Conservation (phyloP, 148 eudicot species). For the Spergularia bocconei region DNA sequence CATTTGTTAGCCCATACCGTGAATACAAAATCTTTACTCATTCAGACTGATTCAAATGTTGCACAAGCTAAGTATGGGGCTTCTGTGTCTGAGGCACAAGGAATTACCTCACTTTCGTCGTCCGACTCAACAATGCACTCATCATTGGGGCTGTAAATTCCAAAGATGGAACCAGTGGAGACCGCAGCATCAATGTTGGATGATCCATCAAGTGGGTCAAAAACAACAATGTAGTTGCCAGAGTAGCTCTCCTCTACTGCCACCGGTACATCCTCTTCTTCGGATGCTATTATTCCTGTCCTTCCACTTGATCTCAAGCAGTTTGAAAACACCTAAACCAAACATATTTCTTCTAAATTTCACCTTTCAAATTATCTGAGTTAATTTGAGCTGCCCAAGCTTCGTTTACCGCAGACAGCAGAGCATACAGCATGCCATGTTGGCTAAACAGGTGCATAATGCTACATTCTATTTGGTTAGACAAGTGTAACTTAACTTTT, state of each 20-base stretch:
- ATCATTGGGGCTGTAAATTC: constrained; percentile 96
- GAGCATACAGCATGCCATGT: too few relatives aligned
- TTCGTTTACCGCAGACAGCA: neutral
- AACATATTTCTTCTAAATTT: neutral
- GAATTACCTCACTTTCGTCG: constrained; percentile 49
- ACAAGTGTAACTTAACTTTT: too few relatives aligned
- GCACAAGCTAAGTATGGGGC: too few relatives aligned
- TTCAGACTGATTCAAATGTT: too few relatives aligned
- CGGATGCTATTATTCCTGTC: constrained; percentile 97
- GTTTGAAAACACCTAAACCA: constrained; percentile 74
- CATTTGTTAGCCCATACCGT: constrained; percentile 9
- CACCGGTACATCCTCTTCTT: constrained; percentile 97
- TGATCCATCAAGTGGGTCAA: constrained; percentile 99
- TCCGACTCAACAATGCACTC: constrained; percentile 78
- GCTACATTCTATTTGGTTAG: too few relatives aligned
- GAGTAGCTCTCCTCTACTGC: constrained; percentile 99
- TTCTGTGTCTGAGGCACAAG: neutral
- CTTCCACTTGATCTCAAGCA: constrained; percentile 94
- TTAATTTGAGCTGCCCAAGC: neutral
- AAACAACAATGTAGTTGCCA: constrained; percentile 95
- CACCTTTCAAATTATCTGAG: neutral
- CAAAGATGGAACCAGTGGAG: constrained; percentile 94
- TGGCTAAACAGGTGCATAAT: neutral
- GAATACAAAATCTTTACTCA: neutral
- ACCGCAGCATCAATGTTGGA: constrained; percentile 99